phyloP scores from a whole-genome alignment of 164 flowering plant species.

The Liquidambar formosana region DNA sequence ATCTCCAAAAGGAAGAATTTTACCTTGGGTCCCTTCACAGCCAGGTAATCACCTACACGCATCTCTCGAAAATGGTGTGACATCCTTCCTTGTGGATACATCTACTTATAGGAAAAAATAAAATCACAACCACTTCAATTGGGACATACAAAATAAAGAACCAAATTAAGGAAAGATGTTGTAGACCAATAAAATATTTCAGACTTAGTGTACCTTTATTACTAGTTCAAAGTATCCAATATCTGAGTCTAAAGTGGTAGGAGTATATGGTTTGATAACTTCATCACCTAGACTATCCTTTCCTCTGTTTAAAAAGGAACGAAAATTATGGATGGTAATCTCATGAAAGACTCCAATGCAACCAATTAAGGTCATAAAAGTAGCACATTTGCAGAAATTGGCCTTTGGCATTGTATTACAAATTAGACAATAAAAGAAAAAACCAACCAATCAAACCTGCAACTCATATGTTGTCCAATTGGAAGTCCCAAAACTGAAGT shows the following conservation, averaged over 20 bases:
- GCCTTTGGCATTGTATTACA: not conserved
- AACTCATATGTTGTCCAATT: constrained; percentile 35
- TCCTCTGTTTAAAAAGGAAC: constrained; percentile 19
- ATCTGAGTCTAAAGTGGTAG: constrained; percentile 37
- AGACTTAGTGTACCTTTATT: constrained; percentile 22
- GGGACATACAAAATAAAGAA: not conserved
- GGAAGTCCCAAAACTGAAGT: constrained; percentile 37
- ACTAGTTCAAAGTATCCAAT: constrained; percentile 39
- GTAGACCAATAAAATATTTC: not conserved
- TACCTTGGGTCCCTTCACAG: constrained; percentile 43
- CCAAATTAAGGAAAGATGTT: not conserved
- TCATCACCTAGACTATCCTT: constrained; percentile 30
- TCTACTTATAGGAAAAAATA: constrained; percentile 16
- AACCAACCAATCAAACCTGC: constrained; percentile 19
- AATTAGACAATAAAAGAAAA: not conserved
- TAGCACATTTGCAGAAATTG: not conserved
- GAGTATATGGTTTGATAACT: constrained; percentile 37
- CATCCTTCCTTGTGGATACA: constrained; percentile 45
- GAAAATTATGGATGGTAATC: not conserved
- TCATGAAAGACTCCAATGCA: not conserved
- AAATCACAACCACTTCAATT: not conserved
- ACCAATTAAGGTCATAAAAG: not conserved
- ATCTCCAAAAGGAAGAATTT: not conserved
- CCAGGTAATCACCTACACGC: constrained; percentile 34
- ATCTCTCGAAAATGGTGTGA: constrained; percentile 39